Evolutionary conservation across 176 grass and related monocot genomes (phyloP).

Genomic region (Guadua angustifolia): DNA sequence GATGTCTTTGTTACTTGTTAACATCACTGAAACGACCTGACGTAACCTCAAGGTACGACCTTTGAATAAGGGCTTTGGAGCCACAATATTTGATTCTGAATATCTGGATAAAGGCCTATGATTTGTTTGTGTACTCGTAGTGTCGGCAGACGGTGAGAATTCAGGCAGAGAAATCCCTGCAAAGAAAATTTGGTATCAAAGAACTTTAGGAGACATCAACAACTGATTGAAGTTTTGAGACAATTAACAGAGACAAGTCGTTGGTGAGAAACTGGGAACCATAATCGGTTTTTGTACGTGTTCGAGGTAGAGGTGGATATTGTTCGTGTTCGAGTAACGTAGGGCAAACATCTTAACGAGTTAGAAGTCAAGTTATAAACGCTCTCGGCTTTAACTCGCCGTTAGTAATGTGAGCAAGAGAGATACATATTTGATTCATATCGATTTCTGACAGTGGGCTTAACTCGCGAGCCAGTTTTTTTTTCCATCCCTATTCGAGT

Average conservation of each 20-base stretch:
- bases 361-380: too few species aligned
- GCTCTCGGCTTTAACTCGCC: too few species aligned
- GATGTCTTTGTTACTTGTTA: not conserved
- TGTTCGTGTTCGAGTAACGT: too few species aligned
- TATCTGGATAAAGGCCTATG: not conserved
- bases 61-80: not conserved
- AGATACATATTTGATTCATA: too few species aligned
- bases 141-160: conserved; percentile 26
- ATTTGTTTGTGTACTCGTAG: not conserved
- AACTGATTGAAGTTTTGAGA: not conserved
- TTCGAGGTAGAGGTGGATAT: too few species aligned
- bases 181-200: not conserved
- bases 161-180: not conserved
- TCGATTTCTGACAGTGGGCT: too few species aligned
- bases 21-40: not conserved
- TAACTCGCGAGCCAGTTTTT: too few species aligned
- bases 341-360: too few species aligned
- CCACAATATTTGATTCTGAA: not conserved
- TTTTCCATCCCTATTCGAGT: too few species aligned
- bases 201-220: not conserved
- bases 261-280: too few species aligned
- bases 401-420: too few species aligned
- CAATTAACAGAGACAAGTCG: not conserved
- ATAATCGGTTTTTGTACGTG: too few species aligned
- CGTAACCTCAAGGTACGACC: conserved; percentile 18